Percentiles rank a stretch among this genome's conserved stretches.
phyloP scores from a whole-genome alignment of 2,329 filamentous ascomycete species.

The Aspergillus sp. region DNA sequence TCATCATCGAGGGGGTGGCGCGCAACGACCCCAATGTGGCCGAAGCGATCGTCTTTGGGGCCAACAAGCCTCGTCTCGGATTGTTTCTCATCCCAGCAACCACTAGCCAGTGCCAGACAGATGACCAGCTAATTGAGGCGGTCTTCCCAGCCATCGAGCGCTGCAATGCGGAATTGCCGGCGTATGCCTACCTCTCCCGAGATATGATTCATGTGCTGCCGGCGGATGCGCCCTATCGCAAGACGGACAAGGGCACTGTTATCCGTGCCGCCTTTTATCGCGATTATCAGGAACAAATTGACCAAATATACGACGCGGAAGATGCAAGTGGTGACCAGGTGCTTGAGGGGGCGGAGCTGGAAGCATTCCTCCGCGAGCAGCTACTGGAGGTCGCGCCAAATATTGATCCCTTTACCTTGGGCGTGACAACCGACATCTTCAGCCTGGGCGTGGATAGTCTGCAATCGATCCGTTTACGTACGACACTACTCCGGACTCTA shows the following conservation, averaged over 20 bases:
- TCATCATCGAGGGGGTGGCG: constrained; percentile 56
- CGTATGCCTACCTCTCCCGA: constrained; percentile 29
- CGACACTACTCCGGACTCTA: constrained; percentile 15
- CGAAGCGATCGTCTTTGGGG: constrained; percentile 61
- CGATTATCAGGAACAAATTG: constrained; percentile 22
- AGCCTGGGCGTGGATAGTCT: constrained; percentile 26
- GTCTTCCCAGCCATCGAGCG: constrained; percentile 54
- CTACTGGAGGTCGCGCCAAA: constrained; percentile 42
- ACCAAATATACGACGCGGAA: constrained; percentile 20
- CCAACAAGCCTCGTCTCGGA: constrained; percentile 55
- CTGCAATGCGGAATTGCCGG: constrained; percentile 54
- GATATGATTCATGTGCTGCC: constrained; percentile 27
- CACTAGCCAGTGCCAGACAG: constrained; percentile 41
- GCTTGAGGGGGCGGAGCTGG: constrained; percentile 17
- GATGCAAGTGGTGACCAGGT: constrained; percentile 16
- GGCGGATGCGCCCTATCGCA: constrained; percentile 18
- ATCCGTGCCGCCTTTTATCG: constrained; percentile 27
- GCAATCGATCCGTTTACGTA: constrained; percentile 24
- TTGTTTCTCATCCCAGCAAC: constrained; percentile 55
- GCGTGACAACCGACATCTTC: constrained; percentile 23
- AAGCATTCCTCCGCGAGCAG: constrained; percentile 18
- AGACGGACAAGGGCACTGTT: constrained; percentile 29
- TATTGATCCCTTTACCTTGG: constrained; percentile 13
- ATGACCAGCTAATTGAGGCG: constrained; percentile 50
- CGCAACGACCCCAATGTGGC: constrained; percentile 54